Conservation (phyloP, 495 filamentous ascomycete species). For the Trichocladium uniseriatum region DNA sequence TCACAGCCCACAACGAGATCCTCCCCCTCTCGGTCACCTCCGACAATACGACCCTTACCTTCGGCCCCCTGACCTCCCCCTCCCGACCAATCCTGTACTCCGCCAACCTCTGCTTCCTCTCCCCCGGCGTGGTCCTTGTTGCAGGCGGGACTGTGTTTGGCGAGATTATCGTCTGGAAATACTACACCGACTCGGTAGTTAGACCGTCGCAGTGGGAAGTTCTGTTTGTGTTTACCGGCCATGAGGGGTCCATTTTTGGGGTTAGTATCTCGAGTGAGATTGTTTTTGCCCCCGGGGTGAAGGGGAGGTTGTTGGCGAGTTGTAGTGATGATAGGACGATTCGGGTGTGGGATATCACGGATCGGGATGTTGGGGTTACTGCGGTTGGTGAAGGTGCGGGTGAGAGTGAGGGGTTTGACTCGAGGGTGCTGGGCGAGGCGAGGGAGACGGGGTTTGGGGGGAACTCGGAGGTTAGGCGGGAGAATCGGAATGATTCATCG, state of each 20-base stretch:
- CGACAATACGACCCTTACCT: conserved; percentile 8
- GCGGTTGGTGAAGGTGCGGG: conserved; percentile 9
- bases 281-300: conserved; percentile 21
- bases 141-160: conserved; percentile 90
- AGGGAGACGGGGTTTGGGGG: conserved; percentile 44
- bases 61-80: conserved; percentile 48
- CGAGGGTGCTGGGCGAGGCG: conserved; percentile 19
- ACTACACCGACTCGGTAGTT: conserved; percentile 25
- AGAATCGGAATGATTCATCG: conserved; percentile 12
- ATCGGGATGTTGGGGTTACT: too few species aligned
- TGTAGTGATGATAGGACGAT: conserved; percentile 95
- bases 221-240: conserved; percentile 70
- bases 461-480: conserved; percentile 20
- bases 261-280: conserved; percentile 64
- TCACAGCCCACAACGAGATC: conserved; percentile 82
- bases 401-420: neutral
- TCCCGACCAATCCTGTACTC: conserved; percentile 84
- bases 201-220: conserved; percentile 29
- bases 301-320: conserved; percentile 61
- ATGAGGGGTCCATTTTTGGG: conserved; percentile 91
- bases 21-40: conserved; percentile 26
- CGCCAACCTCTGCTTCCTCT: conserved; percentile 58
- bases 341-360: conserved; percentile 67
- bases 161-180: conserved; percentile 86
- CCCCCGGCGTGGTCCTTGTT: conserved; percentile 52